Evolutionary conservation across 2,329 filamentous ascomycete species (phyloP).

Genomic region (Fusarium citri): DNA sequence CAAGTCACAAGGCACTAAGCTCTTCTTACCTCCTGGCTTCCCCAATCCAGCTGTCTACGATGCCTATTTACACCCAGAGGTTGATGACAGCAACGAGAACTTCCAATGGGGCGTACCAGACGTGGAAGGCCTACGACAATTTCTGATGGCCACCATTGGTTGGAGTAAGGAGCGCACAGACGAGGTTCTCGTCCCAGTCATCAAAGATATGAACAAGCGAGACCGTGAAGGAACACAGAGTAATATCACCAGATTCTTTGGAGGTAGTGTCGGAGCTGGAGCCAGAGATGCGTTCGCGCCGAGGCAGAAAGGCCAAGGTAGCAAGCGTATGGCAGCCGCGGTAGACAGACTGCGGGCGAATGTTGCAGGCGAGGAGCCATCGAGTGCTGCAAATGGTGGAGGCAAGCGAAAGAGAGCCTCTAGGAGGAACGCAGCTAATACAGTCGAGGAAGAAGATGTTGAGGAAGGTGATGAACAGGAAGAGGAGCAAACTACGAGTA

Average conservation of each 20-base stretch:
- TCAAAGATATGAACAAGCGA: conserved; percentile 92
- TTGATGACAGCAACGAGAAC: conserved; percentile 79
- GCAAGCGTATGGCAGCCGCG: conserved; percentile 80
- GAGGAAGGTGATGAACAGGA: conserved; percentile 31
- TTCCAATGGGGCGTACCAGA: conserved; percentile 99
- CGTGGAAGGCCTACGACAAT: conserved; percentile 83
- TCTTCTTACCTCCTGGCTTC: conserved; percentile 86
- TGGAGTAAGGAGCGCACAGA: conserved; percentile 94
- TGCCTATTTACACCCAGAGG: conserved; percentile 88
- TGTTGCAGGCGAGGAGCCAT: conserved; percentile 33
- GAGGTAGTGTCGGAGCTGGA: conserved; percentile 77
- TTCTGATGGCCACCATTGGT: conserved; percentile 91
- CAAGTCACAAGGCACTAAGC: conserved; percentile 79
- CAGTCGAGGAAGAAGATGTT: conserved; percentile 30
- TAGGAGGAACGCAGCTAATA: conserved; percentile 30
- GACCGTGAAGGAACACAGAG: conserved; percentile 91
- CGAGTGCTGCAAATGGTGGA: conserved; percentile 12
- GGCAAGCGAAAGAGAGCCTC: conserved; percentile 43
- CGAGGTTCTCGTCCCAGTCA: conserved; percentile 94
- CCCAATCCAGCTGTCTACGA: conserved; percentile 81
- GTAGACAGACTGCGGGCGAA: conserved; percentile 71
- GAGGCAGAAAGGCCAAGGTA: conserved; percentile 72
- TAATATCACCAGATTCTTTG: conserved; percentile 95
- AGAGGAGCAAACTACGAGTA: conserved; percentile 10
- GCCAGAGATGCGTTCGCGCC: conserved; percentile 76